Conservation (phyloP, 2,329 filamentous ascomycete genomes). For the Hysterium pulicare region DNA sequence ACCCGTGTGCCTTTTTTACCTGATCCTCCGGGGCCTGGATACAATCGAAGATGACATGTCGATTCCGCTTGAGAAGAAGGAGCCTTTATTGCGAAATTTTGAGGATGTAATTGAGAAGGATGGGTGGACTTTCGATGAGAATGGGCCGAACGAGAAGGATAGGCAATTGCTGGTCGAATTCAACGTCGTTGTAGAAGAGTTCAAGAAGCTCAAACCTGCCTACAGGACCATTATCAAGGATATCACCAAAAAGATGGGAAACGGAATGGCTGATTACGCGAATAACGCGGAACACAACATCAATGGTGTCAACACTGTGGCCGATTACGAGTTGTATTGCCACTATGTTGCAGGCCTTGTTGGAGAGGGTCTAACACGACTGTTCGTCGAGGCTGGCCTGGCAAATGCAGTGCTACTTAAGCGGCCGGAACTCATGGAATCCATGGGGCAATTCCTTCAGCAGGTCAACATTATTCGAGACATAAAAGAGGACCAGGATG, state of each 20-base stretch:
- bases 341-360: slow-evolving; percentile 99
- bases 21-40: slow-evolving; percentile 85
- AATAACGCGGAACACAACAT: slow-evolving; percentile 77
- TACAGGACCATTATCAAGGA: slow-evolving; percentile 89
- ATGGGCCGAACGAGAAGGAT: slow-evolving; percentile 90
- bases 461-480: slow-evolving; percentile 99
- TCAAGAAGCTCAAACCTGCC: slow-evolving; percentile 78
- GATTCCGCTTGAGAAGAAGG: slow-evolving; percentile 74
- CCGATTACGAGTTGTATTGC: slow-evolving; percentile 95
- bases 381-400: slow-evolving; percentile 84
- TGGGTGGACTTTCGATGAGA: slow-evolving; percentile 86
- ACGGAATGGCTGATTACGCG: slow-evolving; percentile 97
- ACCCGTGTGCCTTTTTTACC: slow-evolving; percentile 87
- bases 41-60: slow-evolving; percentile 99
- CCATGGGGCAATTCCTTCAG: slow-evolving; percentile 96
- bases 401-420: slow-evolving; percentile 82
- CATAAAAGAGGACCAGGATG: slow-evolving; percentile 82
- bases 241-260: slow-evolving; percentile 91
- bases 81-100: slow-evolving; percentile 81
- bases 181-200: slow-evolving; percentile 78
- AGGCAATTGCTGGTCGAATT: slow-evolving; percentile 89
- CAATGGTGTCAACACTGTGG: slow-evolving; percentile 75
- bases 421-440: slow-evolving; percentile 78
- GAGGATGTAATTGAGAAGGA: slow-evolving; percentile 73
- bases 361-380: slow-evolving; percentile 82